These are phyloP conservation scores for Fusarium sp. DNA, from an alignment of 2,329 filamentous ascomycete species.

Conservation along the genomic window DNA sequence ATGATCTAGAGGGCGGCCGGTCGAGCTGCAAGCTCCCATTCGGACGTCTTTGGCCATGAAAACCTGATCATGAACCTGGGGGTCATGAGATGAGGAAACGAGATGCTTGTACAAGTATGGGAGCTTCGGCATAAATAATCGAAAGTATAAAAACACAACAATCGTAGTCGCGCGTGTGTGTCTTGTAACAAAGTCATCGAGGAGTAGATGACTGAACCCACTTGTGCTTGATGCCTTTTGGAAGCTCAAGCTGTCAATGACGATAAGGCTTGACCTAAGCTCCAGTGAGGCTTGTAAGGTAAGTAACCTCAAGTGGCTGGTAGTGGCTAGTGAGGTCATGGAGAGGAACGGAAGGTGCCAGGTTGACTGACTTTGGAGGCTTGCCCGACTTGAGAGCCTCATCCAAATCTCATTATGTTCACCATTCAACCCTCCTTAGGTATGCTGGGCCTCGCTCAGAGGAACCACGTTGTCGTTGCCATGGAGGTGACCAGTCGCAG, in stretches of 20 bases:
- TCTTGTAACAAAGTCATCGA: not conserved
- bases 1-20: slow-evolving; percentile 51
- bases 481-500: slow-evolving; percentile 24
- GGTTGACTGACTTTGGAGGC: not conserved
- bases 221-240: not conserved
- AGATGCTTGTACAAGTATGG: slow-evolving; percentile 52
- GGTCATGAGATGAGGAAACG: slow-evolving; percentile 48
- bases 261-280: slow-evolving; percentile 9
- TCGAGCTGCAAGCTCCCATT: slow-evolving; percentile 46
- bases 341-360: not conserved
- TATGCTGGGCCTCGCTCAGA: slow-evolving; percentile 14
- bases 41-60: slow-evolving; percentile 42
- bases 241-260: slow-evolving; percentile 3
- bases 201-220: not conserved
- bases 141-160: slow-evolving; percentile 34
- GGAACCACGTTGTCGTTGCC: slow-evolving; percentile 33
- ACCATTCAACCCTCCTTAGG: slow-evolving; percentile 8
- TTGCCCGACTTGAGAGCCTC: slow-evolving; percentile 9
- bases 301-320: not conserved
- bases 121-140: slow-evolving; percentile 42
- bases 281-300: not conserved
- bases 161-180: not conserved
- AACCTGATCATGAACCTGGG: slow-evolving; percentile 45
- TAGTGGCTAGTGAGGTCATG: not conserved
- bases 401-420: slow-evolving; percentile 10